Conservation (phyloP, 1,139 yeast species). For the Debaryomycetaceae sp. region DNA sequence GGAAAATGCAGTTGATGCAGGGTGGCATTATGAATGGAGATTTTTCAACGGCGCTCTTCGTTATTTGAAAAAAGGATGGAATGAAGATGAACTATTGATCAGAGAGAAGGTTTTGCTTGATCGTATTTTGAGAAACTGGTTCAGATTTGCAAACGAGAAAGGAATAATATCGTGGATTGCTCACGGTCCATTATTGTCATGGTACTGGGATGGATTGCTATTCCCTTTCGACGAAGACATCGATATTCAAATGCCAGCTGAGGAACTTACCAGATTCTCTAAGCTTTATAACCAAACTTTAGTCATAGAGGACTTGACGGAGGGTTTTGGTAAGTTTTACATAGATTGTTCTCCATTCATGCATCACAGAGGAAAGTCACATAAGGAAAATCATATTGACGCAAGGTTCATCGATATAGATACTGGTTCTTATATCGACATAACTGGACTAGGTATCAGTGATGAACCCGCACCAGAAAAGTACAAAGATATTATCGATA, state of each 20-base stretch:
- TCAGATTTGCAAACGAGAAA: slow-evolving; percentile 29
- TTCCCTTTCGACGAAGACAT: slow-evolving; percentile 34
- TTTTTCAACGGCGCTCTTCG: slow-evolving; percentile 21
- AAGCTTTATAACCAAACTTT: slow-evolving; percentile 28
- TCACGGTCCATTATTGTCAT: slow-evolving; percentile 32
- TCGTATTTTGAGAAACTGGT: slow-evolving; percentile 28
- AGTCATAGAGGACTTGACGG: slow-evolving; percentile 26
- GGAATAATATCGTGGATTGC: slow-evolving; percentile 36
- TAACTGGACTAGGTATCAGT: slow-evolving; percentile 34
- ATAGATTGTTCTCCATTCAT: slow-evolving; percentile 33
- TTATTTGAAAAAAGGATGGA: slow-evolving; percentile 18
- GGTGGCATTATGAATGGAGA: slow-evolving; percentile 27
- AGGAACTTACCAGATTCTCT: slow-evolving; percentile 24
- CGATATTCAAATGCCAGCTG: slow-evolving; percentile 34
- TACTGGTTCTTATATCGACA: slow-evolving; percentile 39
- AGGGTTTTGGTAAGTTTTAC: slow-evolving; percentile 30
- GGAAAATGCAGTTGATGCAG: slow-evolving; percentile 19
- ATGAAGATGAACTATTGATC: slow-evolving; percentile 13
- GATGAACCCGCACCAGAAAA: slow-evolving; percentile 22
- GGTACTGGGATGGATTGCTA: slow-evolving; percentile 38
- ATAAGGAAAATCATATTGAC: slow-evolving; percentile 34
- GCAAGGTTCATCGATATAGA: slow-evolving; percentile 41
- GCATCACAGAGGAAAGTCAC: slow-evolving; percentile 28
- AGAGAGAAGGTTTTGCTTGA: slow-evolving; percentile 18
- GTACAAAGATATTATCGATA: slow-evolving; percentile 12